Conservation (phyloP, 2,329 filamentous ascomycete species). For the Clarireedia homoeocarpa region DNA sequence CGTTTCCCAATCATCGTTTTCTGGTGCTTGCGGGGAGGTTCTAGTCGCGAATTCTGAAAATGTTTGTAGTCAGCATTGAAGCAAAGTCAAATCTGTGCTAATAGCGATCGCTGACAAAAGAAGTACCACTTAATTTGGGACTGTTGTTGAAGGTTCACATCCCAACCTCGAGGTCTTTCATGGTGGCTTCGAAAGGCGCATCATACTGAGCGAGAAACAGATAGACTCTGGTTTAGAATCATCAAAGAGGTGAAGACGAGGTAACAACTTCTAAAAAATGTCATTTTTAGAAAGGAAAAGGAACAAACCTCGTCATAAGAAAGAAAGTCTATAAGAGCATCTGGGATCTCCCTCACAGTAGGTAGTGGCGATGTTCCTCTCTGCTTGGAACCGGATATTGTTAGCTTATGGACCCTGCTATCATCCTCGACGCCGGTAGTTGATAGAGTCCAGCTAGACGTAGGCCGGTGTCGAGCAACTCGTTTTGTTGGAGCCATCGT, state of each 20-base stretch:
- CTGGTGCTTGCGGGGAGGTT: constrained; percentile 21
- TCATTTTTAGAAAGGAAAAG: background rate
- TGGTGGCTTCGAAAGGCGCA: too few relatives aligned
- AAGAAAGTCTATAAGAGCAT: constrained; percentile 19
- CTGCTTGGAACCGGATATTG: too few relatives aligned
- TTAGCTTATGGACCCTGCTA: too few relatives aligned
- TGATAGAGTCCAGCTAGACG: background rate
- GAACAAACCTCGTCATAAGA: background rate
- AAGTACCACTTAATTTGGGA: too few relatives aligned
- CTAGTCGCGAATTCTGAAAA: background rate
- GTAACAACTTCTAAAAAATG: too few relatives aligned
- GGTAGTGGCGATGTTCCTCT: background rate
- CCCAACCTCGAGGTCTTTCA: too few relatives aligned
- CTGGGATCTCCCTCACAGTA: constrained; percentile 11
- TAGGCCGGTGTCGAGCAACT: background rate
- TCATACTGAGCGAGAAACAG: too few relatives aligned
- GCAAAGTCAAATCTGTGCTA: too few relatives aligned
- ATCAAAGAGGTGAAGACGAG: too few relatives aligned
- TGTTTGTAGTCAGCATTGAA: background rate
- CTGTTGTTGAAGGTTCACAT: too few relatives aligned
- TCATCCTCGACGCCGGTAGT: background rate
- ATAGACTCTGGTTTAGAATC: too few relatives aligned
- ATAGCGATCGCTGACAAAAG: too few relatives aligned
- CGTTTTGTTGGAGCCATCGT: background rate
- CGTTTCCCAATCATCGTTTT: constrained; percentile 10